Conservation (phyloP, 2,329 filamentous ascomycete species). For the Thermoascus crustaceus region DNA sequence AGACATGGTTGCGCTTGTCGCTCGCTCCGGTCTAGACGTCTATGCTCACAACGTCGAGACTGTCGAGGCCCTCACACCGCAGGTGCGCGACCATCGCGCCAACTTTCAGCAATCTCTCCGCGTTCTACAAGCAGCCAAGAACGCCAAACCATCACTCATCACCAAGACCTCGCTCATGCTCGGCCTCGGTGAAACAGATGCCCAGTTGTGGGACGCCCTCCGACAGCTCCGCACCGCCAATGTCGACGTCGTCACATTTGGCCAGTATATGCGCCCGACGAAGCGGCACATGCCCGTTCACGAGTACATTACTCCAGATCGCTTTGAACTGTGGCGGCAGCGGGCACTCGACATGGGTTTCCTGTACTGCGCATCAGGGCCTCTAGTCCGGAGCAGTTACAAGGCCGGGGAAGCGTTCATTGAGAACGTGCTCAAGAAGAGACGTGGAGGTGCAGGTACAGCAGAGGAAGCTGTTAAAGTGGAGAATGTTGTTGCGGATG, state of each 20-base stretch:
- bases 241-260: constrained; percentile 95
- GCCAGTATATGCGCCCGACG: constrained; percentile 99
- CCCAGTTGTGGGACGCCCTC: constrained; percentile 72
- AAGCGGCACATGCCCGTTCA: constrained; percentile 97
- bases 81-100: constrained; percentile 80
- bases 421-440: constrained; percentile 91
- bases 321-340: constrained; percentile 86
- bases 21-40: constrained; percentile 81
- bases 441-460: constrained; percentile 31
- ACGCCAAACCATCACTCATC: constrained; percentile 66
- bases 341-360: constrained; percentile 91
- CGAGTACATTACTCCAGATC: constrained; percentile 84
- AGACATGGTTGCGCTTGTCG: constrained; percentile 80
- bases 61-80: constrained; percentile 79
- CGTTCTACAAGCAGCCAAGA: constrained; percentile 76
- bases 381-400: constrained; percentile 87
- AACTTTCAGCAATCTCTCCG: constrained; percentile 78
- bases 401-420: constrained; percentile 98
- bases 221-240: constrained; percentile 68
- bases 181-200: constrained; percentile 83
- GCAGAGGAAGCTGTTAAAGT: constrained; percentile 19
- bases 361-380: constrained; percentile 89
- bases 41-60: constrained; percentile 98
- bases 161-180: constrained; percentile 99
- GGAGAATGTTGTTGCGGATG: constrained; percentile 18